Conservation (phyloP, 176 grass and related monocot genomes). For the Elaeis guineensis region DNA sequence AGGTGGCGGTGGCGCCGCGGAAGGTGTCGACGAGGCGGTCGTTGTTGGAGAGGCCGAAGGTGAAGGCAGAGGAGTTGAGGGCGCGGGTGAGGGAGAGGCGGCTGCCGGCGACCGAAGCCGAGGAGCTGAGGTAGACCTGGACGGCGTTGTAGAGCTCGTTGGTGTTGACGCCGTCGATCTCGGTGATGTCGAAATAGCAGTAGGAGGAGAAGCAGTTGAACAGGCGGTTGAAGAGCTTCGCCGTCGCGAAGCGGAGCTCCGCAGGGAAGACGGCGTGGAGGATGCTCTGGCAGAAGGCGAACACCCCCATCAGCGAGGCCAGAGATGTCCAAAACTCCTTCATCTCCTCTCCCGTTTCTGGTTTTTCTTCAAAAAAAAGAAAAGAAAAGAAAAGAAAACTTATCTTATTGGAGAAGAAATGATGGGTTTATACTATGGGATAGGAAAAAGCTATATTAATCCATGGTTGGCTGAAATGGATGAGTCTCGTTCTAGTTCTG, state of each 20-base stretch:
- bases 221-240: conserved; percentile 31
- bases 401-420: no score
- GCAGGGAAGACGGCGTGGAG: conserved; percentile 56
- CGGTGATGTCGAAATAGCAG: conserved; percentile 86
- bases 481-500: no score
- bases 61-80: conserved; percentile 74
- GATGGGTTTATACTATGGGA: no score
- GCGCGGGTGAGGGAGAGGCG: conserved; percentile 61
- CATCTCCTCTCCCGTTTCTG: conserved; percentile 19
- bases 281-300: conserved; percentile 61
- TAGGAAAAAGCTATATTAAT: no score
- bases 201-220: conserved; percentile 53
- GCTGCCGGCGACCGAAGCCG: conserved; percentile 29
- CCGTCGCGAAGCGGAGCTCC: conserved; percentile 48
- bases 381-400: no score
- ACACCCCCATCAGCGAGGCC: conserved; percentile 77
- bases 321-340: conserved; percentile 76
- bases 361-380: no score
- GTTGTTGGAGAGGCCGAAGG: conserved; percentile 75
- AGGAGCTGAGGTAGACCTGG: conserved; percentile 78
- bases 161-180: conserved; percentile 85
- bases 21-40: conserved; percentile 65
- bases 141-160: conserved; percentile 92
- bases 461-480: no score
- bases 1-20: conserved; percentile 48